Evolutionary conservation across 23 red algal species (phyloP), one percentile per base, ranked within the genome.

Genomic region (Gracilaria domingensis): DNA sequence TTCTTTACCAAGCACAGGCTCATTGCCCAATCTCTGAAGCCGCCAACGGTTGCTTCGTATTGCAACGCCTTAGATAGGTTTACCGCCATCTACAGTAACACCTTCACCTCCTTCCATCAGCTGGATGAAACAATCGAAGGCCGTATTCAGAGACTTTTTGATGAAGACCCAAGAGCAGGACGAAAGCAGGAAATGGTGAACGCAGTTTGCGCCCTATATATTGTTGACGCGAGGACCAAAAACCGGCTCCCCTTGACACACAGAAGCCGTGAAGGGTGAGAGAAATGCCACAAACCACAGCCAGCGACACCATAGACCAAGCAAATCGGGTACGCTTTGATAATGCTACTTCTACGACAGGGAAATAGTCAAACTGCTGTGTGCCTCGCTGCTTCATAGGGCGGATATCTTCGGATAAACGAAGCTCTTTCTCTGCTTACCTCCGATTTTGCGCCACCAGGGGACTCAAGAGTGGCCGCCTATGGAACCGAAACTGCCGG

Each of bases 1-100:
- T 82, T 60, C 53, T 64, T 57, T n/a, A n/a, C 51, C 17, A 57
- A 58, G 23, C 54, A 82, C 49, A 37, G 0, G 48, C 78, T 82
- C 20, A 82, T 60, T 33, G 78, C 78, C 21, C 51, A 33, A 23
- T 54, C 53, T 30, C 18, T 82, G 0, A 82, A 82, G 37, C 5
- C 42, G 11, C 78, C 57, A 12, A 70, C 12, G 4, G 17, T 70
- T 16, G 8, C 14, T 4, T 2, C 24, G 35, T 70, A 70, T 25
- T 28, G 24, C 18, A 70, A 70, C 14, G 23, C 23, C 13, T 17
- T 70, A 5, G 65, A 70, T 12, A 34, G 5, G 13, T 70, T 70
- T 70, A 34, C 65, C 4, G 65, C 65, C 4, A 33, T 38, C 4
- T 25, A 36, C 65, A 33, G 13, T 9, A 70, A 33, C 13, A 28